A percentile compares a stretch with the other conserved stretches of the same genome.
These are phyloP conservation scores for Russula dissimulans DNA, from an alignment of 768 basidiomycete species.

Conservation along the genomic window DNA sequence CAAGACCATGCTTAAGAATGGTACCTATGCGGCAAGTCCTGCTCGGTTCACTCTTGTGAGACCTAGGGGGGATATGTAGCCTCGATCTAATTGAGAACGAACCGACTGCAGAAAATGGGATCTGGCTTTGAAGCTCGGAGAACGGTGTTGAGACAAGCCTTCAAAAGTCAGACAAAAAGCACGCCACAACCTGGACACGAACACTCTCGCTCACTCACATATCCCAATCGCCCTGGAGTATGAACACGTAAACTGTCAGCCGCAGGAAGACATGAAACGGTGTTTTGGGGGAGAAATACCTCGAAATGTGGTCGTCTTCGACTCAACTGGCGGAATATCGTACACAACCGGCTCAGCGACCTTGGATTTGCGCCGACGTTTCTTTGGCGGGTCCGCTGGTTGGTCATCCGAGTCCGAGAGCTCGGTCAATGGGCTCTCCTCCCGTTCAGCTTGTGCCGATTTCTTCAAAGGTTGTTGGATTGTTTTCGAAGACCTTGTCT, in stretches of 20 bases:
- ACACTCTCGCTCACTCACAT: background rate
- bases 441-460: background rate
- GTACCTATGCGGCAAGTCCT: conserved; percentile 55
- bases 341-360: conserved; percentile 43
- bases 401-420: conserved; percentile 7
- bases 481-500: background rate
- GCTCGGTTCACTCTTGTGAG: background rate
- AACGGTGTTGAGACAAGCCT: conserved; percentile 83
- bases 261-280: conserved; percentile 17
- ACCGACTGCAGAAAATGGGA: conserved; percentile 69
- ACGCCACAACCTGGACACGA: background rate
- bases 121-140: conserved; percentile 64
- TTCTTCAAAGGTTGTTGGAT: background rate
- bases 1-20: conserved; percentile 69
- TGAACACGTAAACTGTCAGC: background rate
- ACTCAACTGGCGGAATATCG: conserved; percentile 62
- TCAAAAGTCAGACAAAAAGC: background rate
- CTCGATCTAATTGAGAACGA: conserved; percentile 6
- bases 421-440: conserved; percentile 21
- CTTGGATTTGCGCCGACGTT: conserved; percentile 27
- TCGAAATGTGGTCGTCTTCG: conserved; percentile 57
- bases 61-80: too few relatives aligned
- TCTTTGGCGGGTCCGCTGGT: conserved; percentile 18
- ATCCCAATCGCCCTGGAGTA: conserved; percentile 17
- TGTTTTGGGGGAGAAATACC: conserved; percentile 36